phyloP scores from a whole-genome alignment of 371 early-diverging fungal genomes.

The Apophysomyces ossiformis region DNA sequence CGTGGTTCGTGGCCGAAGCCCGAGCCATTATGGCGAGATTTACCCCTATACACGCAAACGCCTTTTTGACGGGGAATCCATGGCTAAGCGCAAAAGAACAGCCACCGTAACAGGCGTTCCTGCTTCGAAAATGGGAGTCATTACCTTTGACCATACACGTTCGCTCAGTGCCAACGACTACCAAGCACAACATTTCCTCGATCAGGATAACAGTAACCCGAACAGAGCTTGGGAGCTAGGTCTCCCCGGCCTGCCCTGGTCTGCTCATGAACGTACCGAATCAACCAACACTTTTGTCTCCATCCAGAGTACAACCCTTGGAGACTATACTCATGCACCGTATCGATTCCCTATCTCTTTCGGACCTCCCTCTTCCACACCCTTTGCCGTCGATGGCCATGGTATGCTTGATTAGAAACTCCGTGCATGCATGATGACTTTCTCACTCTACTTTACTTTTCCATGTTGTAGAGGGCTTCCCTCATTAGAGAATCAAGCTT shows the following conservation, averaged over 20 bases:
- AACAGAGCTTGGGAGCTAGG: neutral
- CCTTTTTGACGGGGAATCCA: neutral
- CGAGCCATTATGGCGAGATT: conserved; percentile 79
- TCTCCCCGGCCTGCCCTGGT: neutral
- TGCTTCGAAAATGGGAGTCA: neutral
- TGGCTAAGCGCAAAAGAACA: neutral
- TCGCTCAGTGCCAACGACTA: conserved; percentile 1
- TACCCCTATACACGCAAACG: conserved; percentile 19
- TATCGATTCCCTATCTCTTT: neutral
- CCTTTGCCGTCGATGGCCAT: neutral
- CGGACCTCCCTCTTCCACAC: neutral
- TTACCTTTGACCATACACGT: neutral
- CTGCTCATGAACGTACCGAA: neutral
- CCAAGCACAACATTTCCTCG: neutral
- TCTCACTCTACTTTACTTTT: too few species aligned
- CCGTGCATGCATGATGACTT: too few species aligned
- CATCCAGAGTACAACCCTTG: neutral
- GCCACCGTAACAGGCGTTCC: neutral
- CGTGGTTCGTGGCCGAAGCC: conserved; percentile 90
- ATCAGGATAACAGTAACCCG: neutral
- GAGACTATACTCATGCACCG: neutral
- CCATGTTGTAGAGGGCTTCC: too few species aligned
- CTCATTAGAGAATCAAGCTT: too few species aligned
- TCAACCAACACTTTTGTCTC: neutral
- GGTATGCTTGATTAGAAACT: neutral